phyloP scores from a whole-genome alignment of 306 rosid genomes.

The Luffa acutangula region DNA sequence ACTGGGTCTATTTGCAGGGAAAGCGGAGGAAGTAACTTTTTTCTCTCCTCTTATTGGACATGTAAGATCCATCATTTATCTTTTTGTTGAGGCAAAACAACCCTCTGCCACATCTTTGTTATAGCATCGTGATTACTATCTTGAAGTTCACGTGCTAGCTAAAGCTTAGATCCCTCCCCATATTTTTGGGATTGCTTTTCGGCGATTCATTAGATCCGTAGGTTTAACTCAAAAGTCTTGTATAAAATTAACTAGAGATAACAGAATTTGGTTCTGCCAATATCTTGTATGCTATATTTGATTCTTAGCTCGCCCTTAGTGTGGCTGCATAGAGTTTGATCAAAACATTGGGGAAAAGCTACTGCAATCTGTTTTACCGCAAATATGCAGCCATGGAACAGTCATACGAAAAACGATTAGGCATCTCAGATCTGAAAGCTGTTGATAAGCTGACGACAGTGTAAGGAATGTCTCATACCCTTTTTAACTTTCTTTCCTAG shows the following conservation, averaged over 20 bases:
- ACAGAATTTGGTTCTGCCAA: neutral
- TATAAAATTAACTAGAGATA: neutral
- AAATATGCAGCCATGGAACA: neutral
- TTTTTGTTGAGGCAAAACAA: neutral
- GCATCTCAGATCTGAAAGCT: neutral
- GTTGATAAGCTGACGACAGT: neutral
- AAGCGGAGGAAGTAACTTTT: slow-evolving; percentile 56
- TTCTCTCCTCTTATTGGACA: neutral
- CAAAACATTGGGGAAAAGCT: neutral
- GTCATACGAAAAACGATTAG: neutral
- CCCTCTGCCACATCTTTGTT: neutral
- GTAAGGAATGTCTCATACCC: neutral
- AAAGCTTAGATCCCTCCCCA: neutral
- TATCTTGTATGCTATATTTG: neutral
- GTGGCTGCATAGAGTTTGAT: neutral
- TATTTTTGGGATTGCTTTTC: neutral
- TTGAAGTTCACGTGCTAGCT: neutral
- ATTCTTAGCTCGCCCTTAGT: neutral
- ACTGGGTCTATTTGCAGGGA: slow-evolving; percentile 38
- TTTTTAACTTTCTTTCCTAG: neutral
- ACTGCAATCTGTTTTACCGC: too few species aligned
- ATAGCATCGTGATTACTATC: neutral
- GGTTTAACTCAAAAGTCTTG: neutral
- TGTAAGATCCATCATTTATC: neutral
- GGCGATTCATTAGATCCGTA: neutral